phyloP scores from a whole-genome alignment of 371 early-diverging fungal genomes.

The Nosema granulosis region DNA sequence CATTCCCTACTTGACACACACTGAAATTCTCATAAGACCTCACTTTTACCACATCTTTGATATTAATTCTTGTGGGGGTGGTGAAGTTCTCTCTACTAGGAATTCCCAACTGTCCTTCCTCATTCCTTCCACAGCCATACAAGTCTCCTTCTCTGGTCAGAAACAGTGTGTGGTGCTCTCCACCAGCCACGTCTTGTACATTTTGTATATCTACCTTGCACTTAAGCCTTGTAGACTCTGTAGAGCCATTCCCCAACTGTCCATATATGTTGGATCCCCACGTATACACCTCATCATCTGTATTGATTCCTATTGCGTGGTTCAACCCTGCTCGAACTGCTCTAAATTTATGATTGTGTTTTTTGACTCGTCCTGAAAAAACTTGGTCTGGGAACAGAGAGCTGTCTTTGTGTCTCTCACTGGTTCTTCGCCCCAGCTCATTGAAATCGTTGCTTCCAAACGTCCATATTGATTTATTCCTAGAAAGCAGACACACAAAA shows the following conservation, averaged over 20 bases:
- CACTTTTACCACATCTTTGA: conserved; percentile 43
- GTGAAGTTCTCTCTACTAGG: conserved; percentile 18
- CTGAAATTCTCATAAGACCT: conserved; percentile 52
- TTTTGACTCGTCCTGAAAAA: conserved; percentile 59
- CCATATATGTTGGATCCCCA: conserved; percentile 91
- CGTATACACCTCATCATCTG: conserved; percentile 70
- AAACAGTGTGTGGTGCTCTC: conserved; percentile 61
- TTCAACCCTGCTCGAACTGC: conserved; percentile 76
- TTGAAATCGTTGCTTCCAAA: conserved; percentile 89
- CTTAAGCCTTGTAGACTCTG: conserved; percentile 33
- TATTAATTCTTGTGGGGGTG: conserved; percentile 30
- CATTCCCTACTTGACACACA: conserved; percentile 40
- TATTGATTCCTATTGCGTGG: conserved; percentile 75
- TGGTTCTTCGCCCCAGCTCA: conserved; percentile 73
- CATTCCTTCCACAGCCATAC: conserved; percentile 65
- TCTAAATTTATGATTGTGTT: conserved; percentile 67
- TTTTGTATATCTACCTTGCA: conserved; percentile 41
- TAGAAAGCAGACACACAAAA: conserved; percentile 77
- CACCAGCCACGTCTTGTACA: conserved; percentile 56
- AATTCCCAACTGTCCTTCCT: conserved; percentile 61
- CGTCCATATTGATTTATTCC: conserved; percentile 73
- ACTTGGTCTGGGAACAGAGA: conserved; percentile 66
- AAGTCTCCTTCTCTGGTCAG: conserved; percentile 54
- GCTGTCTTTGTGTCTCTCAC: conserved; percentile 58
- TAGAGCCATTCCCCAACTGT: conserved; percentile 74